These are phyloP conservation scores for Podospora conica DNA, from an alignment of 495 filamentous ascomycete species.

Conservation along the genomic window DNA sequence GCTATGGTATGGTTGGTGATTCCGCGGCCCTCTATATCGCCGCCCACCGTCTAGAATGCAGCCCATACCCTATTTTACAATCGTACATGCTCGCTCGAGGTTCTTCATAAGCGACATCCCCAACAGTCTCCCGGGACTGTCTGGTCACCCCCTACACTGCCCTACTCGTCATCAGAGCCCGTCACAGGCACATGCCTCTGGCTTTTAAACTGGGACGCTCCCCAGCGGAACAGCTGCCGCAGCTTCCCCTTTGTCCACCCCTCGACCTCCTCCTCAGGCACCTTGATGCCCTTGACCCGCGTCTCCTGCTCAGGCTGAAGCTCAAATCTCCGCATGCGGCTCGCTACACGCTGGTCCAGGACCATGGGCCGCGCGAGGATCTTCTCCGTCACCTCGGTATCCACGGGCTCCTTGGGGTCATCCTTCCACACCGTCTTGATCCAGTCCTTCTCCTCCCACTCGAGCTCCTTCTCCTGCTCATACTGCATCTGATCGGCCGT, in stretches of 20 bases:
- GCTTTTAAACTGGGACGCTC: slow-evolving; percentile 23
- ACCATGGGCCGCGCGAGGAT: slow-evolving; percentile 74
- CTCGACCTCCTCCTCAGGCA: slow-evolving; percentile 61
- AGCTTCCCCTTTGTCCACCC: slow-evolving; percentile 52
- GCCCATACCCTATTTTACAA: not conserved
- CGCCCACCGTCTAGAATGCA: not conserved
- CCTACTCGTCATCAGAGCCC: slow-evolving; percentile 22
- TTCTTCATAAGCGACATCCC: not conserved
- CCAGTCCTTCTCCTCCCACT: slow-evolving; percentile 81
- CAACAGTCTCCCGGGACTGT: too few relatives aligned
- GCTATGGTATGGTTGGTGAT: not conserved
- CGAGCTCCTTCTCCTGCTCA: slow-evolving; percentile 68
- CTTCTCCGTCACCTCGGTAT: slow-evolving; percentile 45
- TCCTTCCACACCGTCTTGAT: slow-evolving; percentile 68
- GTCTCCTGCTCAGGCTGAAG: slow-evolving; percentile 60
- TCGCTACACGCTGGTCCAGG: slow-evolving; percentile 69
- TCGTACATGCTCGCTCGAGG: not conserved
- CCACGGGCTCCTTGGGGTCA: slow-evolving; percentile 57
- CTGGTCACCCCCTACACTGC: not conserved
- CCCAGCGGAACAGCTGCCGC: slow-evolving; percentile 41
- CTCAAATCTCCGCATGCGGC: slow-evolving; percentile 75
- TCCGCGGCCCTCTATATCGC: not conserved
- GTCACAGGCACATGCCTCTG: slow-evolving; percentile 19
- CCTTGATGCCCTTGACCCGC: slow-evolving; percentile 53
- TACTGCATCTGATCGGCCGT: slow-evolving; percentile 22